Percentiles rank a stretch among this genome's conserved stretches.
phyloP scores from a whole-genome alignment of 345 rosid genomes.

The Stellera chamaejasme region DNA sequence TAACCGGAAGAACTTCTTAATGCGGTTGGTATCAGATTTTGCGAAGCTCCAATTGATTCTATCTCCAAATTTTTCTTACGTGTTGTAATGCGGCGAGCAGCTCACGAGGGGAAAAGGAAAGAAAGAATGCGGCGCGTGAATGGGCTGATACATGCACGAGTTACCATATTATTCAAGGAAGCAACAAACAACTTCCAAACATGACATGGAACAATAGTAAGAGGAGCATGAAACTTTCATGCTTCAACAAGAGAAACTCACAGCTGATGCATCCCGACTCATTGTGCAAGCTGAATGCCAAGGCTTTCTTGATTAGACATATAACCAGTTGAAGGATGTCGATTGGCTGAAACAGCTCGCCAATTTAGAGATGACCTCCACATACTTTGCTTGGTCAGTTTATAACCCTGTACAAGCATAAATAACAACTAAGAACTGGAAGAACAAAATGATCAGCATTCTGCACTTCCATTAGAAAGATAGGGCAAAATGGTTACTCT shows the following conservation, averaged over 20 bases:
- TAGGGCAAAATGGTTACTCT: too few relatives aligned
- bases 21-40: slow-evolving; percentile 38
- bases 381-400: slow-evolving; percentile 71
- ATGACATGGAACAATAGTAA: too few relatives aligned
- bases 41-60: slow-evolving; percentile 72
- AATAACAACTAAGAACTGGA: neutral
- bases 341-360: slow-evolving; percentile 84
- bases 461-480: too few relatives aligned
- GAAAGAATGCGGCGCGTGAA: neutral
- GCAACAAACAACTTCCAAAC: neutral
- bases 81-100: slow-evolving; percentile 47
- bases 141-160: neutral
- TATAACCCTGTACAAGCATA: slow-evolving; percentile 56
- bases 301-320: slow-evolving; percentile 97
- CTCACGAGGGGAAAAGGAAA: slow-evolving; percentile 27
- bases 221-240: neutral
- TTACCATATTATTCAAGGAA: neutral
- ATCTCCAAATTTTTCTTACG: slow-evolving; percentile 50
- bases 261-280: slow-evolving; percentile 98
- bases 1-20: slow-evolving; percentile 59
- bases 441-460: too few relatives aligned
- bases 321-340: slow-evolving; percentile 68
- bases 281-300: slow-evolving; percentile 92
- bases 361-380: slow-evolving; percentile 76
- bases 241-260: slow-evolving; percentile 25